Percentiles rank a stretch among this genome's conserved stretches.
Evolutionary conservation across 148 eudicot genomes (phyloP).

Genomic region (Rhododendron ferrugineum): DNA sequence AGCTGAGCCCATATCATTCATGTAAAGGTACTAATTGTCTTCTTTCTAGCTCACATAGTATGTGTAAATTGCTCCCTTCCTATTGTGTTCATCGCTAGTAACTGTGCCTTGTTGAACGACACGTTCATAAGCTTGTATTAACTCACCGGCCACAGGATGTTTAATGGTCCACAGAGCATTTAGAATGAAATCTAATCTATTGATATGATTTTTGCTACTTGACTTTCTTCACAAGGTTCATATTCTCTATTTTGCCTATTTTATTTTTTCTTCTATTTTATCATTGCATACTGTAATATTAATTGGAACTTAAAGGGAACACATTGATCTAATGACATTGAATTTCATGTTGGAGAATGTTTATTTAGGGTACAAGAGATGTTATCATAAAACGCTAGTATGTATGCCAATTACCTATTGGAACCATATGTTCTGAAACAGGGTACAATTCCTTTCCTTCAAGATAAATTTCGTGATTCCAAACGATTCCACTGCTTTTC

Average conservation of each 20-base stretch:
- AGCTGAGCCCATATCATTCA: slow-evolving; percentile 62
- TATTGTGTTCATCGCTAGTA: neutral
- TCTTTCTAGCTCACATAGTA: neutral
- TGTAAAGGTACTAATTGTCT: slow-evolving; percentile 57
- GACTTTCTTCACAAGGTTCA: neutral
- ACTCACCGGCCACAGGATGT: neutral
- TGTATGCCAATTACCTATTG: neutral
- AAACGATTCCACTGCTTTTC: neutral
- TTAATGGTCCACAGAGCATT: neutral
- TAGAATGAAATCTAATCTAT: neutral
- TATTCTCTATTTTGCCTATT: neutral
- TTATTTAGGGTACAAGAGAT: neutral
- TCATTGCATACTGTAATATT: neutral
- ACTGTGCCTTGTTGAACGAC: neutral
- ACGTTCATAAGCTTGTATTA: neutral
- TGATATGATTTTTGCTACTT: neutral
- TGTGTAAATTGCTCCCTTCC: neutral
- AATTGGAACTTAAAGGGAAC: neutral
- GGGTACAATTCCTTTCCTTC: neutral
- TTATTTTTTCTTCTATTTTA: neutral
- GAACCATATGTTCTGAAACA: neutral
- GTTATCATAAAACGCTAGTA: neutral
- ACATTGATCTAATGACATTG: neutral
- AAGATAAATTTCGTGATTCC: too few relatives aligned
- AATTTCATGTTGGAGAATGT: neutral